Base-by-base conservation (phyloP, 2,329 filamentous ascomycete genomes). In the Aspergillus fijiensis region DNA sequence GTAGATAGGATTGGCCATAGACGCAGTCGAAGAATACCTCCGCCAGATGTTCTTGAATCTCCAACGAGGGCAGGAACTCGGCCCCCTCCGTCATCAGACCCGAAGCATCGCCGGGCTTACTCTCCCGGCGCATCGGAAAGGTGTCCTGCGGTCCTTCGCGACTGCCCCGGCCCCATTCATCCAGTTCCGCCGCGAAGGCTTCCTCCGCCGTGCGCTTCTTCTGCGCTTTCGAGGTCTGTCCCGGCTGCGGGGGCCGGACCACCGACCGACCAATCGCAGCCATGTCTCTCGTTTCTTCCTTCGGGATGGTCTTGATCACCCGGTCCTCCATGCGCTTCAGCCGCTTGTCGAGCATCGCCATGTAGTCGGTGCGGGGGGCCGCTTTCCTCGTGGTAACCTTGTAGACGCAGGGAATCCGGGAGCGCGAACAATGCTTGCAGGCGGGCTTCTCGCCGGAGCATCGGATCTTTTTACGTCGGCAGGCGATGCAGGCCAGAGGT, bases 381-480 rank as follows among this genome's bases (percentile, higher is more conserved):
- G 94, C 92, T 76, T 98, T 98, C 61, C 95, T 85, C 4, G 93
- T 92, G 0, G 93, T 98, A 61, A 96, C 92, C 72, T 98, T 98
- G 83, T 98, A 99, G 4, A 98, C 93, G 74, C 95, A 99, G 1
- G 94, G 94, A 67, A 96, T 96, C 49, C 94, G 87, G 55, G 94
- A 96, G 59, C 93, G 87, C 60, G 96, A 82, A 73, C 95, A 98
- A 77, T 98, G 95, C 76, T 96, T 97, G 82, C 95, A 99, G 0
- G 93, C 91, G 2, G 95, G 95, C 76, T 97, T 98, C 80, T 98
- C 95, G 60, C 95, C 95, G 0, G 94, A 98, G 74, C 95, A 99
- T 56, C 94, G 88, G 64, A 99, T 98, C 81, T 99, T 99, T 80
- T 99, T 99, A 70, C 95, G 85, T 35, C 95, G 87, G 72, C 95